These are phyloP conservation scores for Quercus rubra DNA, from an alignment of 306 rosid species.

Conservation along the genomic window DNA sequence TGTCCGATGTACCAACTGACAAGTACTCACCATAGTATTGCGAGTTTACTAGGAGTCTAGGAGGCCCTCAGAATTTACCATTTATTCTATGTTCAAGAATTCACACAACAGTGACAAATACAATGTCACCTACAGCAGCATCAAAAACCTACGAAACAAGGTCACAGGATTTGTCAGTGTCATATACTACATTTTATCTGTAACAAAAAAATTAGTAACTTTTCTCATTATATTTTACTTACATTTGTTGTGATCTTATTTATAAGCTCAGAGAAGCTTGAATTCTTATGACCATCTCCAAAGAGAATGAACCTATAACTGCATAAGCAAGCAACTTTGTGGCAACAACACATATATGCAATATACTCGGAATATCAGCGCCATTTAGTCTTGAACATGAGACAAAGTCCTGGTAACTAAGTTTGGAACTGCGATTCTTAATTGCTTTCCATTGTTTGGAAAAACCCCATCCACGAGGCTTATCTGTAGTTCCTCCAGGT, in stretches of 20 bases:
- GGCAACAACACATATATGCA: slow-evolving; percentile 56
- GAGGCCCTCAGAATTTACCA: slow-evolving; percentile 46
- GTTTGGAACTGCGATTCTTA: slow-evolving; percentile 43
- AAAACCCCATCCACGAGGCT: slow-evolving; percentile 59
- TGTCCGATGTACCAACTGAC: background rate
- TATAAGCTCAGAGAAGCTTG: slow-evolving; percentile 38
- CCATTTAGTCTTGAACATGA: slow-evolving; percentile 17
- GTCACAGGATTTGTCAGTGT: background rate
- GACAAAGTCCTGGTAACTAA: slow-evolving; percentile 43
- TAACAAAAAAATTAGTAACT: background rate
- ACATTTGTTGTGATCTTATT: slow-evolving; percentile 30
- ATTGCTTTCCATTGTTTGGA: slow-evolving; percentile 30
- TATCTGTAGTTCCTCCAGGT: slow-evolving; percentile 39
- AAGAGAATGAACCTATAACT: slow-evolving; percentile 39
- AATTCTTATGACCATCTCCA: slow-evolving; percentile 49
- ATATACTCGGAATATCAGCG: slow-evolving; percentile 30
- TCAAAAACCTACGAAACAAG: slow-evolving; percentile 37
- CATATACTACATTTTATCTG: background rate
- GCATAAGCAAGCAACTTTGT: slow-evolving; percentile 39
- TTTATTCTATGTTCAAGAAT: slow-evolving; percentile 43
- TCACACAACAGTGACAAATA: slow-evolving; percentile 51
- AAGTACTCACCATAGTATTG: slow-evolving; percentile 35
- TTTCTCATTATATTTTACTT: slow-evolving; percentile 15
- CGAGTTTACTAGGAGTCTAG: slow-evolving; percentile 33
- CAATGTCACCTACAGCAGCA: slow-evolving; percentile 53